Conservation (phyloP, 306 rosid species). For the Begonia fuchsioides region DNA sequence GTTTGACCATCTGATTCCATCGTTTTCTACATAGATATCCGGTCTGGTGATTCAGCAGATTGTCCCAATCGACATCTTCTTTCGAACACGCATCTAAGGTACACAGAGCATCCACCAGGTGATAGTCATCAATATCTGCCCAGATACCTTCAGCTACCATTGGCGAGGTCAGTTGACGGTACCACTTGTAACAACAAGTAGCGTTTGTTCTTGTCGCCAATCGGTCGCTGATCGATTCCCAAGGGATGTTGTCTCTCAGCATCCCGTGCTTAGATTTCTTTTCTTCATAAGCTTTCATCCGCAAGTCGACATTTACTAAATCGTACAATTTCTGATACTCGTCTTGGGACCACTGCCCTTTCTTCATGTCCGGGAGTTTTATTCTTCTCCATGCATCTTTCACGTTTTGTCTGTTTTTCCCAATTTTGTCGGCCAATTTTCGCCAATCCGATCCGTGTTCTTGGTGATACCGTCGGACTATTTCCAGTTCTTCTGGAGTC, state of each 20-base stretch:
- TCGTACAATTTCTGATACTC: constrained; percentile 61
- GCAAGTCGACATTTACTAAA: constrained; percentile 64
- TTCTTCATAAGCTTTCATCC: constrained; percentile 31
- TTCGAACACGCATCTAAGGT: constrained; percentile 48
- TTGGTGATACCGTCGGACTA: constrained; percentile 16
- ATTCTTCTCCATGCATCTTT: constrained; percentile 67
- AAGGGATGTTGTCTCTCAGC: constrained; percentile 65
- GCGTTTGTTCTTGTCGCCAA: constrained; percentile 30
- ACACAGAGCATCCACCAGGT: constrained; percentile 36
- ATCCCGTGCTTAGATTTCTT: constrained; percentile 44
- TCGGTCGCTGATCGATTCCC: constrained; percentile 53
- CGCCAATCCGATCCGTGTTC: constrained; percentile 58
- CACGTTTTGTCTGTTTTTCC: constrained; percentile 48
- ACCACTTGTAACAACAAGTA: constrained; percentile 52
- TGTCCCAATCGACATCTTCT: constrained; percentile 81
- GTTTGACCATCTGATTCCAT: constrained; percentile 62
- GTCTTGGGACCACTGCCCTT: constrained; percentile 51
- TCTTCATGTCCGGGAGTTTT: constrained; percentile 17
- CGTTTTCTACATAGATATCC: constrained; percentile 63
- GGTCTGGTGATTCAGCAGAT: constrained; percentile 46
- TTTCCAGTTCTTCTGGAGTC: constrained; percentile 42
- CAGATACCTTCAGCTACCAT: constrained; percentile 39
- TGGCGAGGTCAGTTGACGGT: constrained; percentile 41
- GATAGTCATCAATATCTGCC: constrained; percentile 67
- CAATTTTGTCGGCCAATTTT: constrained; percentile 33